These are phyloP conservation scores for Pythium myriotylum DNA, from an alignment of 352 stramenopile species.

Conservation along the genomic window DNA sequence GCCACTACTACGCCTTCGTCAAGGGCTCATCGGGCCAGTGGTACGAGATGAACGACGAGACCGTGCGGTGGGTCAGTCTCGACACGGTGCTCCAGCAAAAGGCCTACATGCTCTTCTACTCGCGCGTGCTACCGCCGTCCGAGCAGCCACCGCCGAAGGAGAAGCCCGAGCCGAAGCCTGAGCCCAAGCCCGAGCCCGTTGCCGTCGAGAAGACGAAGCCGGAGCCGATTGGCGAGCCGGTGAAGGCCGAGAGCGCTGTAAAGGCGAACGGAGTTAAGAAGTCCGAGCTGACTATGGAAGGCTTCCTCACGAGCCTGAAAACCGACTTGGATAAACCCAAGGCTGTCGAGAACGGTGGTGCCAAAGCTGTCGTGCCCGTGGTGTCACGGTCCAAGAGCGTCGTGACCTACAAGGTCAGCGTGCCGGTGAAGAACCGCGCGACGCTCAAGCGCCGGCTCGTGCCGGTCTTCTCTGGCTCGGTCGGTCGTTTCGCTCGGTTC, in stretches of 20 bases:
- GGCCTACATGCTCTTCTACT: constrained; percentile 93
- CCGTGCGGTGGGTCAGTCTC: constrained; percentile 84
- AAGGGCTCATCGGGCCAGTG: constrained; percentile 88
- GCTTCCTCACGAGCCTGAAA: constrained; percentile 64
- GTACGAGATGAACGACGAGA: constrained; percentile 93
- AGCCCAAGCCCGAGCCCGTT: constrained; percentile 10
- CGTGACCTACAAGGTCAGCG: constrained; percentile 21
- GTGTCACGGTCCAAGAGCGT: constrained; percentile 10
- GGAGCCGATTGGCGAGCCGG: constrained; percentile 6
- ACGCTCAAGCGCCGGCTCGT: constrained; percentile 29
- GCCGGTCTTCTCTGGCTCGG: constrained; percentile 21
- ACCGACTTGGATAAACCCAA: constrained; percentile 28
- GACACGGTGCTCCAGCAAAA: constrained; percentile 87
- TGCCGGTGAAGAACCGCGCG: constrained; percentile 25
- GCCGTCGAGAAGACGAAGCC: background rate
- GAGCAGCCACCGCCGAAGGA: constrained; percentile 42
- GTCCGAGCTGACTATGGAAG: constrained; percentile 54
- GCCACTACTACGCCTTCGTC: constrained; percentile 92
- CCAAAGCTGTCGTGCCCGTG: constrained; percentile 15
- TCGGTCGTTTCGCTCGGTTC: constrained; percentile 36
- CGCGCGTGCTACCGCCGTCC: constrained; percentile 53
- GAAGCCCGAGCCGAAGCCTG: constrained; percentile 22
- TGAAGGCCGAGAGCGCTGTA: background rate
- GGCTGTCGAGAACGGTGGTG: constrained; percentile 8
- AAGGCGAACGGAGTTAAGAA: constrained; percentile 23